These are phyloP conservation scores for Onygenales sp. DNA, from an alignment of 2,329 filamentous ascomycete genomes.

Conservation along the genomic window DNA sequence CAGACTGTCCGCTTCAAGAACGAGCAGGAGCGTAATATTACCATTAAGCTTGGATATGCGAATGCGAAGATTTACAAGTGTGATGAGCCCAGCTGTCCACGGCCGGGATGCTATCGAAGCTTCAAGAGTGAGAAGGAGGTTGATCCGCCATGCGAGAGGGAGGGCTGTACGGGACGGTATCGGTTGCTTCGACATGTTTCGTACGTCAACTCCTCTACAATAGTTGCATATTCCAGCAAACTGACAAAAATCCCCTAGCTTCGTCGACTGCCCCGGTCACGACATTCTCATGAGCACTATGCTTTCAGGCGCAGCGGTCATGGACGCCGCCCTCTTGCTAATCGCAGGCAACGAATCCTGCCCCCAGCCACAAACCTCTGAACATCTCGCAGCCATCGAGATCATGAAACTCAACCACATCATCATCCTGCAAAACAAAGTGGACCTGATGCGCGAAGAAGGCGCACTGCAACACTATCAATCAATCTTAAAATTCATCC, in stretches of 20 bases:
- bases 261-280: conserved; percentile 98
- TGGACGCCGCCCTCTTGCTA: conserved; percentile 93
- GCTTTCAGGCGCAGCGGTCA: conserved; percentile 98
- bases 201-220: conserved; percentile 43
- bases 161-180: conserved; percentile 83
- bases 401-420: conserved; percentile 99
- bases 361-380: conserved; percentile 95
- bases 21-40: conserved; percentile 97
- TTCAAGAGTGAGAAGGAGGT: conserved; percentile 99
- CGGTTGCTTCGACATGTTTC: conserved; percentile 83
- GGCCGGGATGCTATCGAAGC: conserved; percentile 90
- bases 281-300: conserved; percentile 99
- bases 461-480: conserved; percentile 89
- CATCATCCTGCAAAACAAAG: conserved; percentile 99
- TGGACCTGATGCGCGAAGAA: conserved; percentile 95
- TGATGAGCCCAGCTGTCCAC: conserved; percentile 80
- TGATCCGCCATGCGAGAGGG: conserved; percentile 88
- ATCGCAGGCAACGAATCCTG: conserved; percentile 98
- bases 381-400: conserved; percentile 97
- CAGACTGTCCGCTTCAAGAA: conserved; percentile 99
- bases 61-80: conserved; percentile 99
- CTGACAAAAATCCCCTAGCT: conserved; percentile 42
- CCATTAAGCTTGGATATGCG: conserved; percentile 98
- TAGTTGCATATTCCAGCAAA: conserved; percentile 4
- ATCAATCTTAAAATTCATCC: conserved; percentile 96